A percentile compares a stretch with the other conserved stretches of the same genome.
These are phyloP conservation scores for Chaetoceros muelleri DNA, from an alignment of 108 stramenopile genomes.

Conservation along the genomic window DNA sequence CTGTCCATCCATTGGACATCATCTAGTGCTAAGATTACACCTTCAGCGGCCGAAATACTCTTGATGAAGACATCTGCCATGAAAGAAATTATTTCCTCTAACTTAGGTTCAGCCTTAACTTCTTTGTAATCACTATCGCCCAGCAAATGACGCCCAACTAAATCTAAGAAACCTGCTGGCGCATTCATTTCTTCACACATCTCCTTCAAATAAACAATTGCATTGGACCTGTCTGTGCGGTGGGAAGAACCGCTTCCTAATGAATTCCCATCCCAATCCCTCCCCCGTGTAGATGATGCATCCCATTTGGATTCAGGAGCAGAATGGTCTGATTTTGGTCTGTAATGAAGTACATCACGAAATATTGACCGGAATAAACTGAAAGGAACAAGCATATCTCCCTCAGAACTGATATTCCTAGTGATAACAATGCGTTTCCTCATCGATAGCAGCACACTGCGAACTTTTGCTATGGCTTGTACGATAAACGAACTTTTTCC, in stretches of 20 bases:
- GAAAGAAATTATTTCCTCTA: conserved; percentile 36
- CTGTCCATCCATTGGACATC: conserved; percentile 55
- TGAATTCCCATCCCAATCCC: conserved; percentile 16
- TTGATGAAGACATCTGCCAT: conserved; percentile 43
- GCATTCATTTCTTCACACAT: conserved; percentile 29
- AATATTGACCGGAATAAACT: conserved; percentile 48
- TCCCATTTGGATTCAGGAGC: conserved; percentile 1
- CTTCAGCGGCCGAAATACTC: conserved; percentile 27
- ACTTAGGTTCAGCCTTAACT: conserved; percentile 12
- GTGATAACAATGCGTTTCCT: conserved; percentile 31
- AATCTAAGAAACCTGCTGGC: conserved; percentile 31
- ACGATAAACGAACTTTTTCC: conserved; percentile 47
- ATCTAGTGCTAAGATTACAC: conserved; percentile 59
- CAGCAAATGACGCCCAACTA: conserved; percentile 19
- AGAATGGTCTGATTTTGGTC: neutral
- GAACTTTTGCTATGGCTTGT: conserved; percentile 33
- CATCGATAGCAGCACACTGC: conserved; percentile 24
- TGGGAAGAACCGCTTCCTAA: neutral
- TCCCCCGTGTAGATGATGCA: no score
- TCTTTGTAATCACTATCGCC: conserved; percentile 11
- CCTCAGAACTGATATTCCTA: conserved; percentile 42
- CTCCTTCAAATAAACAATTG: neutral
- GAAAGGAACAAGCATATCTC: conserved; percentile 46
- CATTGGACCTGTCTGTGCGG: neutral
- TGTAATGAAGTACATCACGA: conserved; percentile 20